A percentile compares a stretch with the other conserved stretches of the same genome.
These are phyloP conservation scores for Acacia confusa DNA, from an alignment of 306 rosid species.

Conservation along the genomic window DNA sequence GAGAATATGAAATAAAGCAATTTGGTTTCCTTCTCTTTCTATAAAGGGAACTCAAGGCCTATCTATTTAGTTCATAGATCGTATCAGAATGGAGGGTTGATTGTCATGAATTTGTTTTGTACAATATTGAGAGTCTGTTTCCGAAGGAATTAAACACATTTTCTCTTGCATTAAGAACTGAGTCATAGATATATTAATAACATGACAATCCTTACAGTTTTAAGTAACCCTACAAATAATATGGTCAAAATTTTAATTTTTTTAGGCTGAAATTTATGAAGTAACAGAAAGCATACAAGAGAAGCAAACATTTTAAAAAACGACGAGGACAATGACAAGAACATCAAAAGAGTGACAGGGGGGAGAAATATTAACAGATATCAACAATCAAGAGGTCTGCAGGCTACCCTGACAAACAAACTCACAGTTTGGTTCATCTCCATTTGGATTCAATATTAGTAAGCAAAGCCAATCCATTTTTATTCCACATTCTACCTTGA, in stretches of 20 bases:
- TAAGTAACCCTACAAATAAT: neutral
- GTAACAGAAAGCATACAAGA: neutral
- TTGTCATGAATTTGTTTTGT: neutral
- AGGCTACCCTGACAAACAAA: neutral
- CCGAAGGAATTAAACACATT: neutral
- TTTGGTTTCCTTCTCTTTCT: neutral
- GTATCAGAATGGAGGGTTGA: neutral
- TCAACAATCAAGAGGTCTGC: neutral
- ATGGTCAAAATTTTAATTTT: neutral
- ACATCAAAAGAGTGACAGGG: neutral
- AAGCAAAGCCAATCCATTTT: neutral
- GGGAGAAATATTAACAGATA: neutral
- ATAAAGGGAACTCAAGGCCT: neutral
- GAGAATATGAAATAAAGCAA: neutral
- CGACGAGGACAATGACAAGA: too few relatives aligned
- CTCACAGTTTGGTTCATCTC: neutral
- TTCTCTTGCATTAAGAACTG: neutral
- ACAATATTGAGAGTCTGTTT: neutral
- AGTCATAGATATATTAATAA: neutral
- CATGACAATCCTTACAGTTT: neutral
- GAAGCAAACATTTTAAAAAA: neutral
- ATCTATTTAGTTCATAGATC: neutral
- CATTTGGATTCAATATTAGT: neutral
- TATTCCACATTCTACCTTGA: neutral
- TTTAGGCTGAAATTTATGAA: neutral